Evolutionary conservation across 768 basidiomycete genomes (phyloP).

Genomic region (Mycena filopes): DNA sequence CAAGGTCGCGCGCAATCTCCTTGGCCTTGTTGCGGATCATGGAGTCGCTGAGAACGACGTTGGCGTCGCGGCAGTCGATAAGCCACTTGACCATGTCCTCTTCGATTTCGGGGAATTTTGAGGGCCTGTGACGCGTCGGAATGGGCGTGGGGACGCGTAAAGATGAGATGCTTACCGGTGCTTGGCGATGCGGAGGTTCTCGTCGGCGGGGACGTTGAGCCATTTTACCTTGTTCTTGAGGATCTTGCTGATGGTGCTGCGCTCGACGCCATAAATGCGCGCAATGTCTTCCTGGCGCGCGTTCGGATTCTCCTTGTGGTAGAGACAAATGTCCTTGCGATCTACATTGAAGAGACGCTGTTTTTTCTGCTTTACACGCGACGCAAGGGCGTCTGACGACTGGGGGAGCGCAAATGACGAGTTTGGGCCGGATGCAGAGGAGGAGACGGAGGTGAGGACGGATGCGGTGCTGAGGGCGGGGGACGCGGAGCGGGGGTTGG

Average conservation of each 20-base stretch:
- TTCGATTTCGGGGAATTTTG: constrained; percentile 86
- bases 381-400: constrained; percentile 41
- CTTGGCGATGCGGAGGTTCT: constrained; percentile 69
- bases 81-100: constrained; percentile 70
- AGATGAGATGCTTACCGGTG: constrained; percentile 61
- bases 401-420: constrained; percentile 31
- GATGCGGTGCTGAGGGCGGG: constrained; percentile 71
- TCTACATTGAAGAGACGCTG: constrained; percentile 80
- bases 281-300: constrained; percentile 90
- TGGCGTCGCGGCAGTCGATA: constrained; percentile 58
- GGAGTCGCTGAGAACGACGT: constrained; percentile 69
- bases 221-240: constrained; percentile 87
- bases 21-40: constrained; percentile 73
- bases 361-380: constrained; percentile 68
- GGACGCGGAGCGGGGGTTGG: constrained; percentile 64
- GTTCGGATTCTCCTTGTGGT: constrained; percentile 70
- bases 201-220: constrained; percentile 74
- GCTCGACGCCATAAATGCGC: constrained; percentile 78
- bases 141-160: neutral
- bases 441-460: constrained; percentile 63
- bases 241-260: constrained; percentile 95
- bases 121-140: constrained; percentile 60
- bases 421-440: constrained; percentile 39
- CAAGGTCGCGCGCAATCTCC: constrained; percentile 65
- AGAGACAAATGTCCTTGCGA: constrained; percentile 79